A percentile compares a stretch with the other conserved stretches of the same genome.
Evolutionary conservation across 2,329 filamentous ascomycete species (phyloP).

Genomic region (Xylaria sp.): DNA sequence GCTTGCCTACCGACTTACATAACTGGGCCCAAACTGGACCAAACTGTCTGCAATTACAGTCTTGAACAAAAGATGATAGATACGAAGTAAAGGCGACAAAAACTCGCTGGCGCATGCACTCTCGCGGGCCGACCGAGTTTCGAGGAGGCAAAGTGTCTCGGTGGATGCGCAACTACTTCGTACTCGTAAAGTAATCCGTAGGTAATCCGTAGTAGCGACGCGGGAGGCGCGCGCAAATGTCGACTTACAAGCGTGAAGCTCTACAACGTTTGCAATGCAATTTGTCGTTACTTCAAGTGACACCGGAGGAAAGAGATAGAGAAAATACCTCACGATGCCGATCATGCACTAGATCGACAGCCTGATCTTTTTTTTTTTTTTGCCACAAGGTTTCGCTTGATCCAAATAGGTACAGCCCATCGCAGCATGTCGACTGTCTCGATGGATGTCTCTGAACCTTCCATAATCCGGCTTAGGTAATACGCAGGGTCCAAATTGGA

Average conservation of each 20-base stretch:
- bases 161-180: neutral
- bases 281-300: too few species aligned
- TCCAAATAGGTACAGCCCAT: neutral
- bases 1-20: too few species aligned
- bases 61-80: too few species aligned
- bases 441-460: too few species aligned
- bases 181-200: too few species aligned
- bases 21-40: too few species aligned
- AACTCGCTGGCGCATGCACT: neutral
- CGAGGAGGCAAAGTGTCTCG: neutral
- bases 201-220: neutral
- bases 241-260: too few species aligned
- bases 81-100: too few species aligned
- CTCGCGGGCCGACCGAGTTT: neutral
- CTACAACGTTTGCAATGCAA: too few species aligned
- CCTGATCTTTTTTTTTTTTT: neutral
- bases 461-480: too few species aligned
- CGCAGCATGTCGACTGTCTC: neutral
- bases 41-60: too few species aligned
- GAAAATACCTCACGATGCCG: neutral
- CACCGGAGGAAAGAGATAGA: neutral
- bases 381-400: neutral
- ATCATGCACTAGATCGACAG: neutral
- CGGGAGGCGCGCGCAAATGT: neutral
- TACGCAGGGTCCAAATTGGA: too few species aligned